phyloP scores from a whole-genome alignment of 345 rosid species.

The Lepidium sativum region DNA sequence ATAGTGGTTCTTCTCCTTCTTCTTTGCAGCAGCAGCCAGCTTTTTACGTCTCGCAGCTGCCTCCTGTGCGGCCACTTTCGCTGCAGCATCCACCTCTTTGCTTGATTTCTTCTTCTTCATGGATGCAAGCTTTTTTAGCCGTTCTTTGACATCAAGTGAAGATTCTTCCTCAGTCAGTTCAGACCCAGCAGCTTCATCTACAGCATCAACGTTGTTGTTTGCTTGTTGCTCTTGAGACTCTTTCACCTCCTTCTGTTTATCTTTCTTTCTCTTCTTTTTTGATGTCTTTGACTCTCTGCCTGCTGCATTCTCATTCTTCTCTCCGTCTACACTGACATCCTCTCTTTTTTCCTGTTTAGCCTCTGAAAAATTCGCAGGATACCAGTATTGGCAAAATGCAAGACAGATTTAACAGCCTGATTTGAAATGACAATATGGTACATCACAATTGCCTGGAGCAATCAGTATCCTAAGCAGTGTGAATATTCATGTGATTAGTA shows the following conservation, averaged over 20 bases:
- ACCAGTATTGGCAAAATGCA: neutral
- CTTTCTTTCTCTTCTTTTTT: conserved; percentile 77
- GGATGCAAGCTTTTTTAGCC: conserved; percentile 51
- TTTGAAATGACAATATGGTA: neutral
- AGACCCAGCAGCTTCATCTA: conserved; percentile 25
- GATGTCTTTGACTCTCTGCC: conserved; percentile 53
- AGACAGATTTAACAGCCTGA: neutral
- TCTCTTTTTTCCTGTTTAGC: conserved; percentile 35
- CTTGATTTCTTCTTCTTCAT: conserved; percentile 64
- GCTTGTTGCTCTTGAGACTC: conserved; percentile 39
- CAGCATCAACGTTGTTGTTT: conserved; percentile 1
- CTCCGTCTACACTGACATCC: conserved; percentile 31
- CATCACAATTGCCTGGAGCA: neutral
- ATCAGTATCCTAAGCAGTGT: neutral
- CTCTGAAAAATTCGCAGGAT: conserved; percentile 17
- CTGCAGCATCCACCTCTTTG: conserved; percentile 71
- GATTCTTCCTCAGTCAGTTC: conserved; percentile 40
- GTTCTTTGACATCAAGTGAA: conserved; percentile 50
- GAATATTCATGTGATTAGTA: neutral
- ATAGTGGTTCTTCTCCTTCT: conserved; percentile 80
- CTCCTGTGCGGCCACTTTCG: conserved; percentile 64
- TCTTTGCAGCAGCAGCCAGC: conserved; percentile 79
- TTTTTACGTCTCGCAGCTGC: conserved; percentile 66
- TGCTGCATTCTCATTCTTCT: conserved; percentile 50
- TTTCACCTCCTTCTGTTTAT: conserved; percentile 51